Evolutionary conservation across 352 stramenopile species (phyloP).

Genomic region (Pythium sukuiense): DNA sequence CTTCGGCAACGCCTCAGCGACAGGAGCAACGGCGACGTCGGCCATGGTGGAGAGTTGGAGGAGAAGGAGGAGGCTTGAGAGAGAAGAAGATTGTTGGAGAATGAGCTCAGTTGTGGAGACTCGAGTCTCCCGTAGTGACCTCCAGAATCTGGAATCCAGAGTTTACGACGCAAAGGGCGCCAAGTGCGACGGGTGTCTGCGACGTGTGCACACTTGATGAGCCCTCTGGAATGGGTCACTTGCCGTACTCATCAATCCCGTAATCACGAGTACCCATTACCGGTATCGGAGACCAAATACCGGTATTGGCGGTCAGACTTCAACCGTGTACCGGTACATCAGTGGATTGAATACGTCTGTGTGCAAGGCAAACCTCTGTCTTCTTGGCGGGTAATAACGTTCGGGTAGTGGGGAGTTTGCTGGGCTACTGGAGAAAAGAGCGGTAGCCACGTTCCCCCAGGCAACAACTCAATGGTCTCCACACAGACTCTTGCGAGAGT

Average conservation of each 20-base stretch:
- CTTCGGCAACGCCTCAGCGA: slow-evolving; percentile 19
- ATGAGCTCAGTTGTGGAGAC: neutral
- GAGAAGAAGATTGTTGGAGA: neutral
- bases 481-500: too few relatives aligned
- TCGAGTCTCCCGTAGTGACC: neutral
- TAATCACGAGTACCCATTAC: neutral
- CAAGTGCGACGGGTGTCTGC: neutral
- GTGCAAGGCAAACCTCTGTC: too few relatives aligned
- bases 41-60: neutral
- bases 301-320: neutral
- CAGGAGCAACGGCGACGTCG: neutral
- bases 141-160: too few relatives aligned
- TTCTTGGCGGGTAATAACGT: too few relatives aligned
- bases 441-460: too few relatives aligned
- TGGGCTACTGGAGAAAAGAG: too few relatives aligned
- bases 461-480: too few relatives aligned
- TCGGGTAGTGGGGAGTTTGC: too few relatives aligned
- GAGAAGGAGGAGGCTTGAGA: neutral
- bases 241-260: neutral
- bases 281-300: neutral
- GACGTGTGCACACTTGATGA: neutral
- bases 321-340: neutral
- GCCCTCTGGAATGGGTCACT: neutral
- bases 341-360: too few relatives aligned
- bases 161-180: neutral